Percentiles rank a stretch among this genome's conserved stretches.
These are phyloP conservation scores for Saturnispora mendoncae DNA, from an alignment of 805 yeast species.

Conservation along the genomic window DNA sequence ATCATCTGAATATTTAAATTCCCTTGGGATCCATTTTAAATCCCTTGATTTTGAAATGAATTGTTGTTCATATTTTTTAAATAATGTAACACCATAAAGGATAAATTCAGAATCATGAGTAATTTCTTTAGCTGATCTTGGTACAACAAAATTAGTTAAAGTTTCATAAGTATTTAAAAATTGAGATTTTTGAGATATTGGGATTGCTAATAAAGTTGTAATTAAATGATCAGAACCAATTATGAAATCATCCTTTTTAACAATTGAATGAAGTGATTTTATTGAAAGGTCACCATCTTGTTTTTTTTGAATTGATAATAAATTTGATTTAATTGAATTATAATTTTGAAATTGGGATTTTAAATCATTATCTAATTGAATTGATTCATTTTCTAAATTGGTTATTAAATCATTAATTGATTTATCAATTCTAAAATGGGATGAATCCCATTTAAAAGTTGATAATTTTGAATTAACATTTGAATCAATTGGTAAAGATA, in stretches of 20 bases:
- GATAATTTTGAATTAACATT: conserved; percentile 5
- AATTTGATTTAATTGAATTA: conserved; percentile 72
- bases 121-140: conserved; percentile 71
- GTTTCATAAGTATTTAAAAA: conserved; percentile 71
- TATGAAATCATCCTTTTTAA: conserved; percentile 74
- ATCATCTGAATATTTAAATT: conserved; percentile 78
- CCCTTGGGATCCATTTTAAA: conserved; percentile 85
- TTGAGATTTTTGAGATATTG: conserved; percentile 49
- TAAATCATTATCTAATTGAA: conserved; percentile 78
- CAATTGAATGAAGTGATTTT: conserved; percentile 82
- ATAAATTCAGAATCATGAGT: conserved; percentile 65
- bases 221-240: conserved; percentile 77
- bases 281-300: conserved; percentile 90
- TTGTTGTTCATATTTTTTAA: conserved; percentile 69
- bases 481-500: conserved; percentile 18
- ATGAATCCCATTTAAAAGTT: conserved; percentile 74
- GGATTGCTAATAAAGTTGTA: conserved; percentile 84
- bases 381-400: conserved; percentile 64
- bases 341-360: conserved; percentile 66
- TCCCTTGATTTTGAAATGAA: conserved; percentile 71
- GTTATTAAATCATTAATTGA: conserved; percentile 69
- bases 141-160: conserved; percentile 74
- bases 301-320: conserved; percentile 85
- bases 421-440: conserved; percentile 79
- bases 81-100: conserved; percentile 72